A percentile compares a stretch with the other conserved stretches of the same genome.
Conservation (phyloP, 176 grass and related monocot species). For the Carex parvula region DNA sequence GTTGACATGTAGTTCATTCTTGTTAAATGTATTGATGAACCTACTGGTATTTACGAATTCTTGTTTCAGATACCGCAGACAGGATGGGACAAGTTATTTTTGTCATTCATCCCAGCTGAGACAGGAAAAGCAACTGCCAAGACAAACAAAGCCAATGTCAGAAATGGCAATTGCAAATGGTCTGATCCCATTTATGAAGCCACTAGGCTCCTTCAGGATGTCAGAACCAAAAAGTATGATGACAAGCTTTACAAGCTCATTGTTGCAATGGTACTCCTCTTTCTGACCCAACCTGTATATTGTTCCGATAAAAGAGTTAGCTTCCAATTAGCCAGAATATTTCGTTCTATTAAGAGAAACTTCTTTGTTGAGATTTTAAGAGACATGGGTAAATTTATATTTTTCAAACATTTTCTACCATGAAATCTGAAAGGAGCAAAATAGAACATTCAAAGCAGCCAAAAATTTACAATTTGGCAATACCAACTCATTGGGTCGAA, state of each 20-base stretch:
- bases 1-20: neutral
- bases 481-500: neutral
- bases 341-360: neutral
- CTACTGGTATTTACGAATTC: conserved; percentile 15
- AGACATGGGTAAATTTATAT: neutral
- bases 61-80: conserved; percentile 75
- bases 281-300: conserved; percentile 19
- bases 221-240: conserved; percentile 80
- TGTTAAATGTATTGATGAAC: neutral
- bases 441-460: neutral
- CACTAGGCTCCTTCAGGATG: conserved; percentile 88
- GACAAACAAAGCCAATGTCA: conserved; percentile 95
- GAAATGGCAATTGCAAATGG: conserved; percentile 94
- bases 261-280: conserved; percentile 70
- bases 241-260: conserved; percentile 95
- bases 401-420: neutral
- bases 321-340: neutral
- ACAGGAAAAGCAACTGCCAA: conserved; percentile 78
- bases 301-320: neutral
- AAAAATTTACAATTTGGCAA: neutral
- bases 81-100: conserved; percentile 97
- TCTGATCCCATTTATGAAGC: conserved; percentile 98
- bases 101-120: conserved; percentile 89
- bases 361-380: neutral
- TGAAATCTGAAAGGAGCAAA: neutral